A percentile compares a stretch with the other conserved stretches of the same genome.
Conservation (phyloP, 2,329 filamentous ascomycete species). For the Microthyrium microscopicum region DNA sequence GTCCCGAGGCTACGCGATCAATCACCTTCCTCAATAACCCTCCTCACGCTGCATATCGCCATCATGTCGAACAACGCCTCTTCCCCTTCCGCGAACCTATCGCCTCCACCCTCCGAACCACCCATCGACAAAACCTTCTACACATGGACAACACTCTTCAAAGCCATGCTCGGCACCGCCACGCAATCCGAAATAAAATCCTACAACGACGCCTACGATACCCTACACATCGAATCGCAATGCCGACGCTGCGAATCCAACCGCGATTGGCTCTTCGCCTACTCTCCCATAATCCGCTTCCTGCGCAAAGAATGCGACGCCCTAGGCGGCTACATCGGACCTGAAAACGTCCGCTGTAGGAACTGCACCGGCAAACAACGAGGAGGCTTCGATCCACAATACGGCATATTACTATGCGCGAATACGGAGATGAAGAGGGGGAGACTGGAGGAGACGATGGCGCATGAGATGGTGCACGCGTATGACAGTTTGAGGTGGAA, state of each 20-base stretch:
- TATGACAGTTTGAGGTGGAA: conserved; percentile 90
- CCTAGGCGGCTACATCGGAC: conserved; percentile 60
- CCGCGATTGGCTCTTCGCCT: conserved; percentile 66
- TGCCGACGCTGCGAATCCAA: conserved; percentile 66
- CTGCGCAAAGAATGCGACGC: conserved; percentile 64
- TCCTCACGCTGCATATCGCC: not conserved
- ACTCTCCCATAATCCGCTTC: conserved; percentile 61
- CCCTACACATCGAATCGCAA: conserved; percentile 58
- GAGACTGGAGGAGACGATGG: conserved; percentile 82
- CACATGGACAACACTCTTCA: conserved; percentile 73
- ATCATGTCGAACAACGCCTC: not conserved
- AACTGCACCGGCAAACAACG: conserved; percentile 57
- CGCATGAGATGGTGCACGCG: conserved; percentile 96
- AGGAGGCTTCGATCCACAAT: conserved; percentile 72
- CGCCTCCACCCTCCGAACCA: not conserved
- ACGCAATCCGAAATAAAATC: conserved; percentile 50
- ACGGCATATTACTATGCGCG: conserved; percentile 82
- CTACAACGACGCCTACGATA: conserved; percentile 65
- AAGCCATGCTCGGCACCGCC: conserved; percentile 59
- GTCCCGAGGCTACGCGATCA: no score
- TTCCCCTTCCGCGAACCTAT: not conserved
- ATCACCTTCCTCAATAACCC: not conserved
- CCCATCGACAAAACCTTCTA: conserved; percentile 22
- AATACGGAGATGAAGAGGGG: conserved; percentile 70
- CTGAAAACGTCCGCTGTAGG: conserved; percentile 62